Evolutionary conservation across 805 yeast species (phyloP).

Genomic region (Ogataea naganishii): DNA sequence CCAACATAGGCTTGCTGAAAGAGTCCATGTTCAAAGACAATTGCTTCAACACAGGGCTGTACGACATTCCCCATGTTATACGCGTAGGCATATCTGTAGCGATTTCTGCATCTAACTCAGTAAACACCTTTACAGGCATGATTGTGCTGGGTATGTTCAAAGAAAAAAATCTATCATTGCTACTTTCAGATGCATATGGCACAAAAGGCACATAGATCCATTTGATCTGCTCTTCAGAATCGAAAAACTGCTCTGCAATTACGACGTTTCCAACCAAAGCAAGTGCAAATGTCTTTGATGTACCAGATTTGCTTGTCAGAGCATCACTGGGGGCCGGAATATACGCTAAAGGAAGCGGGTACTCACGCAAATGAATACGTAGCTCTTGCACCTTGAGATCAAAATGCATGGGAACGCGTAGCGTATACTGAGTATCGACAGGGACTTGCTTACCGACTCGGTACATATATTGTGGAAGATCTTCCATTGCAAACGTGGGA

Average conservation of each 20-base stretch:
- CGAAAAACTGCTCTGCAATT: constrained; percentile 55
- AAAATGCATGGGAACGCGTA: constrained; percentile 55
- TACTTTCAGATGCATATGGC: constrained; percentile 28
- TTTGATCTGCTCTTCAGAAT: constrained; percentile 44
- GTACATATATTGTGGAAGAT: constrained; percentile 52
- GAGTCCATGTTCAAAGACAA: constrained; percentile 69
- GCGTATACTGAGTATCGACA: constrained; percentile 53
- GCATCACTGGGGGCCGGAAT: constrained; percentile 38
- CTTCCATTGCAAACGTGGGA: constrained; percentile 38
- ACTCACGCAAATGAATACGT: constrained; percentile 70
- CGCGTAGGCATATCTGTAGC: constrained; percentile 51
- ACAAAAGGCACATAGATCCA: constrained; percentile 55
- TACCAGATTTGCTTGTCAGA: constrained; percentile 13
- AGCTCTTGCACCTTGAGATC: constrained; percentile 52
- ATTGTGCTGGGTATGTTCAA: constrained; percentile 67
- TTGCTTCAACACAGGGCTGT: constrained; percentile 78
- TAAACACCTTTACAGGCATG: constrained; percentile 63
- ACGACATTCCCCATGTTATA: constrained; percentile 78
- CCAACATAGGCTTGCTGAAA: constrained; percentile 84
- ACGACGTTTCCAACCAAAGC: constrained; percentile 60
- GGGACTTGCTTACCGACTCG: constrained; percentile 83
- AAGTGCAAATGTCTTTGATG: no score
- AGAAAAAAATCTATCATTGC: constrained; percentile 37
- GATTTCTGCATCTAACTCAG: constrained; percentile 49
- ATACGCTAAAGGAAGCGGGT: constrained; percentile 74